These are phyloP conservation scores for Zopfochytrium polystomum DNA, from an alignment of 371 early-diverging fungal genomes.

Conservation along the genomic window DNA sequence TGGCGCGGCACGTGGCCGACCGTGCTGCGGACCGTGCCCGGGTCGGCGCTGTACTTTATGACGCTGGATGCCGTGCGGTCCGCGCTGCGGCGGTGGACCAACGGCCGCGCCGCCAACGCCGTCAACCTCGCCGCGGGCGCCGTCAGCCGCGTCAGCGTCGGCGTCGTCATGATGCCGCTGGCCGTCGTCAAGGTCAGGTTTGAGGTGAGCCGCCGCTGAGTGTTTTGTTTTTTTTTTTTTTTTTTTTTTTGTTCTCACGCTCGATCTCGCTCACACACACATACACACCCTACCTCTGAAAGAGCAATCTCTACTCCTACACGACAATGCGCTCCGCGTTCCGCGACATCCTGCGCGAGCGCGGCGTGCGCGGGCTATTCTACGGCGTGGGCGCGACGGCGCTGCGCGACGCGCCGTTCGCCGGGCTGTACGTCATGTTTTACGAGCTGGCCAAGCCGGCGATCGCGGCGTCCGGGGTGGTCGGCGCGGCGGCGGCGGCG, in stretches of 20 bases:
- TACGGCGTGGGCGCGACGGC: slow-evolving; percentile 88
- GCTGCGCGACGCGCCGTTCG: slow-evolving; percentile 91
- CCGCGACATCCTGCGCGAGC: slow-evolving; percentile 54
- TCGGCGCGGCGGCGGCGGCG: too few species aligned
- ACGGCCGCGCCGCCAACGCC: too few species aligned
- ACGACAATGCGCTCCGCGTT: slow-evolving; percentile 61
- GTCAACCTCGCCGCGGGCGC: neutral
- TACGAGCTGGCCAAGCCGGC: slow-evolving; percentile 64
- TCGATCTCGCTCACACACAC: too few species aligned
- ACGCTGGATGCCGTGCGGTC: too few species aligned
- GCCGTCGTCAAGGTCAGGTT: slow-evolving; percentile 90
- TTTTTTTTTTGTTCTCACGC: too few species aligned
- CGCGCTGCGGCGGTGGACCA: too few species aligned
- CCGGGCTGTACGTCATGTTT: slow-evolving; percentile 91
- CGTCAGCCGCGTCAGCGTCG: slow-evolving; percentile 52
- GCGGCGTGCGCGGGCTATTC: slow-evolving; percentile 70
- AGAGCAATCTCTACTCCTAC: slow-evolving; percentile 84
- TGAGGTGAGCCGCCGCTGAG: slow-evolving; percentile 73
- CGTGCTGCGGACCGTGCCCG: slow-evolving; percentile 74
- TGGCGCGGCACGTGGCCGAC: slow-evolving; percentile 79
- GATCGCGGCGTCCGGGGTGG: slow-evolving; percentile 14
- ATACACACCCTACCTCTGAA: neutral
- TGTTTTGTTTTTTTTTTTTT: slow-evolving; percentile 1
- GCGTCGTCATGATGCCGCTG: slow-evolving; percentile 90
- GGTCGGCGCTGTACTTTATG: slow-evolving; percentile 77